Evolutionary conservation across 352 stramenopile species (phyloP).

Genomic region (Aphanomyces invadans): DNA sequence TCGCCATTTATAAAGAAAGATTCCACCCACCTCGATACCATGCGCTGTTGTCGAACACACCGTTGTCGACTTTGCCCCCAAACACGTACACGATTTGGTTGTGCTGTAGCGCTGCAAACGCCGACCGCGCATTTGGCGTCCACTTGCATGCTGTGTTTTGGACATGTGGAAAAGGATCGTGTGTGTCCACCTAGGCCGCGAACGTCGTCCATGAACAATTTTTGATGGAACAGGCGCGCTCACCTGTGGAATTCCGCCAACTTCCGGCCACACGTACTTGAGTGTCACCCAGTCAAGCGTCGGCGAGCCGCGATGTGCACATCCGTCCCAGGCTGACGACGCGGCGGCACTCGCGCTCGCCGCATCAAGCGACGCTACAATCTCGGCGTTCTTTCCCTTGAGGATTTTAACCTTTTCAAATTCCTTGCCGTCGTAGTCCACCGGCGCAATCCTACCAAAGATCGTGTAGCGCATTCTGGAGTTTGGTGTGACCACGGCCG

Average conservation of each 20-base stretch:
- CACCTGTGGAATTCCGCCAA: slow-evolving; percentile 60
- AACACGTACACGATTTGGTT: slow-evolving; percentile 68
- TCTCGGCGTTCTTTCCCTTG: slow-evolving; percentile 30
- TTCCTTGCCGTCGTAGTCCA: slow-evolving; percentile 42
- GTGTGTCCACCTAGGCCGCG: slow-evolving; percentile 17
- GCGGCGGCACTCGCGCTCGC: slow-evolving; percentile 24
- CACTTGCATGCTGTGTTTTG: slow-evolving; percentile 60
- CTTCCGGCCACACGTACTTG: slow-evolving; percentile 45
- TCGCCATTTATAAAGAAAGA: too few species aligned
- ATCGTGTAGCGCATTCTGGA: not conserved
- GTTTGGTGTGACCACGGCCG: not conserved
- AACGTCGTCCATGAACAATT: not conserved
- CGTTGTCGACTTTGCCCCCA: slow-evolving; percentile 48
- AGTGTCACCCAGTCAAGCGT: slow-evolving; percentile 36
- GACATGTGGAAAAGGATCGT: slow-evolving; percentile 50
- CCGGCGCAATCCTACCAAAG: slow-evolving; percentile 33
- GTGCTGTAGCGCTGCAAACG: slow-evolving; percentile 61
- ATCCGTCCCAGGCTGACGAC: slow-evolving; percentile 45
- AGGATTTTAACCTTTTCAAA: slow-evolving; percentile 36
- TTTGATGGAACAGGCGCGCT: not conserved
- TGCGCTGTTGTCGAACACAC: slow-evolving; percentile 77
- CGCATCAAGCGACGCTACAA: not conserved
- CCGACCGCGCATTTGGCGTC: slow-evolving; percentile 48
- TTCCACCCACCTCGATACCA: slow-evolving; percentile 71
- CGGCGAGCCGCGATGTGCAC: slow-evolving; percentile 39